These are phyloP conservation scores for Pilatotrama ljubarskyi DNA, from an alignment of 768 basidiomycete species.

Conservation along the genomic window DNA sequence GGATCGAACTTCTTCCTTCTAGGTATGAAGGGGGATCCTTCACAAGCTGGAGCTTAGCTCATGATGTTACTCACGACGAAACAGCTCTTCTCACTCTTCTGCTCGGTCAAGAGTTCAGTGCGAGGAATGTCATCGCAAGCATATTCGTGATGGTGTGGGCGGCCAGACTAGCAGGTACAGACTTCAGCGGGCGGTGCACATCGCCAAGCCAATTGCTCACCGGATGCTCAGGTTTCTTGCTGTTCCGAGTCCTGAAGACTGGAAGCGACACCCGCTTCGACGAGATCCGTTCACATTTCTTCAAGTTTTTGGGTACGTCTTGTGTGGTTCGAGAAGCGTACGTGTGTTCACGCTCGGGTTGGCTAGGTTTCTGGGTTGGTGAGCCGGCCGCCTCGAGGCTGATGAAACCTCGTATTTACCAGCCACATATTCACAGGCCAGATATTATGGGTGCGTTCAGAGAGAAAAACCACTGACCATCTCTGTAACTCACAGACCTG, in stretches of 20 bases:
- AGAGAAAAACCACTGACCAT: too few relatives aligned
- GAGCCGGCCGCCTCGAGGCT: not conserved
- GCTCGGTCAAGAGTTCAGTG: slow-evolving; percentile 59
- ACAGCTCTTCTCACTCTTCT: slow-evolving; percentile 62
- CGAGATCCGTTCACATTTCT: slow-evolving; percentile 62
- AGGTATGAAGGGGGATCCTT: slow-evolving; percentile 34
- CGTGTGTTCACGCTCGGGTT: not conserved
- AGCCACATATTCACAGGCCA: slow-evolving; percentile 39
- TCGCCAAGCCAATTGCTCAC: not conserved
- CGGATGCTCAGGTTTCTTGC: slow-evolving; percentile 49
- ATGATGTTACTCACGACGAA: not conserved
- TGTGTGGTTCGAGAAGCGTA: too few relatives aligned
- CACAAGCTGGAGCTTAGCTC: not conserved
- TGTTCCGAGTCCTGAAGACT: slow-evolving; percentile 68
- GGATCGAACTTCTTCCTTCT: slow-evolving; percentile 71
- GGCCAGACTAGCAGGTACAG: slow-evolving; percentile 50
- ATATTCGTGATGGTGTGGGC: slow-evolving; percentile 73
- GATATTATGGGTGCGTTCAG: slow-evolving; percentile 60
- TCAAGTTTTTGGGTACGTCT: slow-evolving; percentile 56
- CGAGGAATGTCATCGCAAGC: slow-evolving; percentile 56
- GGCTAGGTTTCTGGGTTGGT: slow-evolving; percentile 57
- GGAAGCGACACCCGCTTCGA: slow-evolving; percentile 70
- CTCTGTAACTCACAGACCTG: too few relatives aligned
- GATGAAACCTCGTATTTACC: too few relatives aligned
- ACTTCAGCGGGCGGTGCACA: not conserved